phyloP scores from a whole-genome alignment of 345 rosid species.

The Physaria fendleri region DNA sequence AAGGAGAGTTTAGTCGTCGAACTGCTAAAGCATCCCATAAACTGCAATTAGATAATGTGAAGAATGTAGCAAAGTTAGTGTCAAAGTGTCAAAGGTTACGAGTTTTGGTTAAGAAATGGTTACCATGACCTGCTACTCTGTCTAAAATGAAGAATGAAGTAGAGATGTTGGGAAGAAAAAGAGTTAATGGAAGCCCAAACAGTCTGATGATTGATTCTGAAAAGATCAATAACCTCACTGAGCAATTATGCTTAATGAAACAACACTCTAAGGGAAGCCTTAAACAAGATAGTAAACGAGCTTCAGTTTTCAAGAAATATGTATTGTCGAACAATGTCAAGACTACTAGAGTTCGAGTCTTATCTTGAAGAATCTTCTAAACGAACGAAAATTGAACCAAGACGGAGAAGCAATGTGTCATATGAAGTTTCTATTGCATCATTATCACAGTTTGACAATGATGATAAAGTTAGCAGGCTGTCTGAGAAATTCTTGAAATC shows the following conservation, averaged over 20 bases:
- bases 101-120: constrained; percentile 64
- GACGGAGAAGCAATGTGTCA: constrained; percentile 33
- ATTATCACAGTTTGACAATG: constrained; percentile 59
- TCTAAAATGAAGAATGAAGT: constrained; percentile 80
- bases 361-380: constrained; percentile 48
- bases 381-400: constrained; percentile 36
- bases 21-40: constrained; percentile 67
- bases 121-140: constrained; percentile 80
- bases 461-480: constrained; percentile 64
- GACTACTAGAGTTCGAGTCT: constrained; percentile 54
- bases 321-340: constrained; percentile 58
- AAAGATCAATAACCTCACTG: constrained; percentile 44
- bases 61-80: constrained; percentile 80
- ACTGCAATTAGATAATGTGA: constrained; percentile 73
- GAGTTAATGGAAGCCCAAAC: too few relatives aligned
- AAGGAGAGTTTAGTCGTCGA: constrained; percentile 76
- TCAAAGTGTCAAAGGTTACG: constrained; percentile 87
- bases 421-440: constrained; percentile 50
- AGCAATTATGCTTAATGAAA: constrained; percentile 56
- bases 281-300: constrained; percentile 55
- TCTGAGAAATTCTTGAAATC: too few relatives aligned
- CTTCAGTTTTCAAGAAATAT: constrained; percentile 63
- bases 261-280: constrained; percentile 70
- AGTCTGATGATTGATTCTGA: constrained; percentile 28
- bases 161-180: constrained; percentile 63